These are phyloP conservation scores for Spencermartinsiella ligniputridi DNA, from an alignment of 1,139 yeast genomes.

Conservation along the genomic window DNA sequence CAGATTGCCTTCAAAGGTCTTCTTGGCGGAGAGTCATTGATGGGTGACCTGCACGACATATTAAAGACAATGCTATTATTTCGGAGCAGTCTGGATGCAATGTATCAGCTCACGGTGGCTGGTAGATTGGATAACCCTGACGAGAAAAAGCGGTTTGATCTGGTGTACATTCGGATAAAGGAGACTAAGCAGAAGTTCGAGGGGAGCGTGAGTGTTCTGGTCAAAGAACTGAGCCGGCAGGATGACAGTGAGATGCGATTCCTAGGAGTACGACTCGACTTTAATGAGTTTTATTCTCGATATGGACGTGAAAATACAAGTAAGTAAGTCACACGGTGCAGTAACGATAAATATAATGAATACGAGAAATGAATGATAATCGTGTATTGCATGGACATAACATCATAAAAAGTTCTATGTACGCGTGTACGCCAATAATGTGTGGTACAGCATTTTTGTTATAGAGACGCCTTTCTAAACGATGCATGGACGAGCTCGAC, in stretches of 20 bases:
- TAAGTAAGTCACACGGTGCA: neutral
- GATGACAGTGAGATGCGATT: conserved; percentile 36
- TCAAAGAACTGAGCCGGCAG: conserved; percentile 28
- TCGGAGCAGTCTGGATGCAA: conserved; percentile 23
- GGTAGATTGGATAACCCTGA: conserved; percentile 2
- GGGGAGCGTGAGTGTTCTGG: conserved; percentile 22
- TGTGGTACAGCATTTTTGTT: neutral
- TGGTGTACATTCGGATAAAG: conserved; percentile 10
- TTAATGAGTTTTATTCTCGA: conserved; percentile 32
- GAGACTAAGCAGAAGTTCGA: conserved; percentile 22
- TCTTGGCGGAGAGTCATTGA: conserved; percentile 32
- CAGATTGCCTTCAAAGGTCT: conserved; percentile 36
- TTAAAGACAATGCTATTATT: conserved; percentile 30
- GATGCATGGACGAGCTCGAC: conserved; percentile 82
- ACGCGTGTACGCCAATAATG: neutral
- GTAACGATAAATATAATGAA: too few relatives aligned
- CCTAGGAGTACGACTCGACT: conserved; percentile 36
- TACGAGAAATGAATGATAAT: too few relatives aligned
- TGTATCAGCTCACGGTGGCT: conserved; percentile 21
- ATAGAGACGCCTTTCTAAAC: conserved; percentile 34
- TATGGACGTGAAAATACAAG: neutral
- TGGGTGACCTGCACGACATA: conserved; percentile 35
- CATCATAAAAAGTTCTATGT: neutral
- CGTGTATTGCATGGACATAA: too few relatives aligned
- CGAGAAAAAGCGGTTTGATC: conserved; percentile 10